Conservation (phyloP, 805 yeast species). For the Spathaspora girioi region DNA sequence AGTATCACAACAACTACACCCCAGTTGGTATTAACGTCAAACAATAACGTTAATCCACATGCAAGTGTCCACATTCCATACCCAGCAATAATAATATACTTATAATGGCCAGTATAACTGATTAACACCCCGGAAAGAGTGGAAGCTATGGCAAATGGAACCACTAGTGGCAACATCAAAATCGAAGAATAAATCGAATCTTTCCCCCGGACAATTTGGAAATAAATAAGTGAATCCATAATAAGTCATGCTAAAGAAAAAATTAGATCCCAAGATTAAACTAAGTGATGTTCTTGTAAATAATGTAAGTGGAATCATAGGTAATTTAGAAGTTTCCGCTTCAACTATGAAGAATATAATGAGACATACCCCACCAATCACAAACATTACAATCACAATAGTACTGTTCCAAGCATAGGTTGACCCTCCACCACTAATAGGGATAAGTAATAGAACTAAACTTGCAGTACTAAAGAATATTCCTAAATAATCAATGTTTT, state of each 20-base stretch:
- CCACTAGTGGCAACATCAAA: constrained; percentile 28
- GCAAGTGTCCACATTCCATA: constrained; percentile 30
- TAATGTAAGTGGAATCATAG: constrained; percentile 44
- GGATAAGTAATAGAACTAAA: constrained; percentile 43
- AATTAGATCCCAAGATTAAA: constrained; percentile 35
- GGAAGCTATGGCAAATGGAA: constrained; percentile 30
- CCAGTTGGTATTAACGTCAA: constrained; percentile 19
- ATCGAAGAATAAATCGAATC: constrained; percentile 34
- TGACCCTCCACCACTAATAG: constrained; percentile 53
- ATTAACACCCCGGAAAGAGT: constrained; percentile 30
- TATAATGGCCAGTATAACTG: constrained; percentile 24
- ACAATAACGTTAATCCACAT: constrained; percentile 42
- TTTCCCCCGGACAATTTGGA: constrained; percentile 21
- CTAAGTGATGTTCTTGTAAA: constrained; percentile 29
- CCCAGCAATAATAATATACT: constrained; percentile 24
- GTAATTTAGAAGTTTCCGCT: constrained; percentile 38
- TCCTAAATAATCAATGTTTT: constrained; percentile 49
- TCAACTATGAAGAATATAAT: constrained; percentile 37
- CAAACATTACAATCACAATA: constrained; percentile 46
- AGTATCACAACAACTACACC: constrained; percentile 28
- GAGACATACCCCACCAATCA: constrained; percentile 43
- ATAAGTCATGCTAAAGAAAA: constrained; percentile 25
- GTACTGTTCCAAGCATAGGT: constrained; percentile 53
- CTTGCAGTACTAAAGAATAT: constrained; percentile 40
- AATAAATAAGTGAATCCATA: constrained; percentile 35